Evolutionary conservation across 2,329 filamentous ascomycete genomes (phyloP), one percentile per base, ranked within the genome.

Genomic region (Aureobasidium subglaciale): DNA sequence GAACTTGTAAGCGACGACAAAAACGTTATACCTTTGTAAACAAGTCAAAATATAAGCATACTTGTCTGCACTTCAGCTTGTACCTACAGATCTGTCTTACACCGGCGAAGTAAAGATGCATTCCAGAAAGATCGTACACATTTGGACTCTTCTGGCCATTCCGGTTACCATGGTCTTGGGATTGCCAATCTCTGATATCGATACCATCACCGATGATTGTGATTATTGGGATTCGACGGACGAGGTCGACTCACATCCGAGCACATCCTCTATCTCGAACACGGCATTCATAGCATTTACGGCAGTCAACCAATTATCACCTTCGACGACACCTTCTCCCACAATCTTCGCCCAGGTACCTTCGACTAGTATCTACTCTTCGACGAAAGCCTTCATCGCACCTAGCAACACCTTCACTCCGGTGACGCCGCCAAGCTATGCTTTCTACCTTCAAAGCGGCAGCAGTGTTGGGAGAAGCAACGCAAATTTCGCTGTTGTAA

Each of bases 31-130:
- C 5, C 24, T 25, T 13, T 30, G 13, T 18, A 29, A 13, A 25
- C 27, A 34, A 53, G 24, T 34, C 29, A 25, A 42, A 53, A 49
- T 53, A 53, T 34, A 53, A 53, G 49, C 49, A 53, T 52, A 52
- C 48, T 52, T 40, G 25, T 20, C 48, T 18, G 48, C 48, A 22
- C 35, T 37, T 38, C 25, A 40, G 22, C 46, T 50, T 40, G 34
- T 38, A 38, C n/a, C n/a, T 27, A 16, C 34, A 37, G 34, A 50
- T 35, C 34, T 29, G 46, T 50, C 46, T 40, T n/a, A 42, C 25
- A 5, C 25, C 3, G 25, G 1, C 42, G 13, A 42, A 53, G 27
- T 8, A 53, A 53, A 22, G 16, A 53, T 53, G 49, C 16, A 27
- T 42, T 40, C 49, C 18, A 53, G 38, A 38, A 53, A 34, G 25